Evolutionary conservation across 2,329 filamentous ascomycete species (phyloP), one percentile per base, ranked within the genome.

Genomic region (Leptographium flavum): DNA sequence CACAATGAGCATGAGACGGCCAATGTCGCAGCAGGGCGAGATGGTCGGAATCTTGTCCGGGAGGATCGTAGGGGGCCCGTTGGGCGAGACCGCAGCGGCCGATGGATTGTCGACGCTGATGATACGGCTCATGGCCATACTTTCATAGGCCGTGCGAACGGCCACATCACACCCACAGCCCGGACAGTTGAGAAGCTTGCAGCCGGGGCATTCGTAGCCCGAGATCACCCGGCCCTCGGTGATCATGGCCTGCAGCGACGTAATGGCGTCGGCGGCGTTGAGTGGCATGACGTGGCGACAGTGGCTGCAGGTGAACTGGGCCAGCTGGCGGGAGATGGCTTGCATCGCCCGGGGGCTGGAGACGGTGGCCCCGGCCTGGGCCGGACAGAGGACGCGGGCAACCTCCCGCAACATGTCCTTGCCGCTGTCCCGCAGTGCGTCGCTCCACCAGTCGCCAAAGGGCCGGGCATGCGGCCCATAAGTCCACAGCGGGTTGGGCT

Each of bases 21-120:
- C 53, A 10, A 45, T 22, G 5, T 54, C 47, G 33, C 57, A 58
- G 38, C 55, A 57, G 53, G 53, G 55, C 4, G 45, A 36, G 22
- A 54, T 11, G 10, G 25, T 32, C 10, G 31, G 37, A 4, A 7
- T 19, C 6, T 30, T 4, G 6, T 32, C 14, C 3, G 22, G 10
- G 19, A 5, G 13, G 17, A 25, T 23, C n/a, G n/a, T n/a, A n/a
- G n/a, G n/a, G n/a, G n/a, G n/a, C n/a, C n/a, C n/a, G n/a, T n/a
- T n/a, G n/a, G n/a, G n/a, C n/a, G n/a, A n/a, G n/a, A n/a, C n/a
- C n/a, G n/a, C n/a, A n/a, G n/a, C n/a, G n/a, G n/a, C n/a, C n/a
- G n/a, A n/a, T n/a, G n/a, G n/a, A n/a, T n/a, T n/a, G n/a, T n/a
- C n/a, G n/a, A n/a, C n/a, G n/a, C n/a, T n/a, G n/a, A n/a, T n/a